Evolutionary conservation across 1,284 basidiomycete species (phyloP).

Genomic region (Polyporus tsugae): DNA sequence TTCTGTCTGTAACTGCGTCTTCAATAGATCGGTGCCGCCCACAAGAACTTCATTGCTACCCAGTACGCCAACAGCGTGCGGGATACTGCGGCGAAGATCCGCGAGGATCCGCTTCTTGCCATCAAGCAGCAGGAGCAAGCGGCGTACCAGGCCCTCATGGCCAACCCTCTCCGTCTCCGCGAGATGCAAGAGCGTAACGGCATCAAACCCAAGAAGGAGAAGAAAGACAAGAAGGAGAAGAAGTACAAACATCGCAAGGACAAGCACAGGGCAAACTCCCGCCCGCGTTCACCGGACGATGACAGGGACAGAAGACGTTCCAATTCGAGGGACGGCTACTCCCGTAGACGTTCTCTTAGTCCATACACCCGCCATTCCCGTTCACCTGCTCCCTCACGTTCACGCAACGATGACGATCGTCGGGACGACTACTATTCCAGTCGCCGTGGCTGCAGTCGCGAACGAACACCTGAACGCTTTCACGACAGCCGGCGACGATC

Average conservation of each 20-base stretch:
- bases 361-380: constrained; percentile 49
- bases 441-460: constrained; percentile 40
- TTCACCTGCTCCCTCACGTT: constrained; percentile 43
- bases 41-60: constrained; percentile 91
- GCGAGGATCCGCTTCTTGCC: constrained; percentile 94
- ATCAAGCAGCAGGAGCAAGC: constrained; percentile 99
- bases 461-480: constrained; percentile 39
- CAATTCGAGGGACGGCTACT: constrained; percentile 46
- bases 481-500: constrained; percentile 28
- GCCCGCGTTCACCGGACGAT: constrained; percentile 48
- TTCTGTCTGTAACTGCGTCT: neutral
- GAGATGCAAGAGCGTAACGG: constrained; percentile 83
- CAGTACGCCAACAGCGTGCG: constrained; percentile 93
- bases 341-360: constrained; percentile 48
- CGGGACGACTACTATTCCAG: constrained; percentile 32
- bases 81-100: constrained; percentile 92
- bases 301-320: constrained; percentile 45
- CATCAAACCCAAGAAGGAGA: constrained; percentile 79
- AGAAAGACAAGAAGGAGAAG: constrained; percentile 72
- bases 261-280: constrained; percentile 41
- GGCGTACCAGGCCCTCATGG: constrained; percentile 88
- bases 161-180: constrained; percentile 89
- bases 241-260: constrained; percentile 52
- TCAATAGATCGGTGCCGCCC: constrained; percentile 77
- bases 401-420: constrained; percentile 42